These are phyloP conservation scores for Ceratocystis papillata DNA, from an alignment of 2,329 filamentous ascomycete species.

Conservation along the genomic window DNA sequence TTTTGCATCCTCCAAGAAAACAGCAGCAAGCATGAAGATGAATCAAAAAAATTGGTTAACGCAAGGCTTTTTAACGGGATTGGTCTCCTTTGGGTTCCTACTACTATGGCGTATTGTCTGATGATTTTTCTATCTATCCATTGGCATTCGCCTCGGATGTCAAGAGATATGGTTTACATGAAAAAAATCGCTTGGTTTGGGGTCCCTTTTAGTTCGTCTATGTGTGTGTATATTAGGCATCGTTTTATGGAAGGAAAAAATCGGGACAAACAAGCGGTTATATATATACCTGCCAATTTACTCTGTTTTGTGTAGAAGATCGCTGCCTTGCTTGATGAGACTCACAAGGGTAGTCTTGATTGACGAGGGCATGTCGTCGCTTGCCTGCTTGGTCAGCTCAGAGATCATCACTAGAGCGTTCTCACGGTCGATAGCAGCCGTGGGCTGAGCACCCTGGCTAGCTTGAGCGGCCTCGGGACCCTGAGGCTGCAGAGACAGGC, in stretches of 20 bases:
- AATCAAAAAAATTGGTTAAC: constrained; percentile 24
- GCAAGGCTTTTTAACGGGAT: constrained; percentile 30
- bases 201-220: background rate
- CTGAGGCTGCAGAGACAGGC: constrained; percentile 27
- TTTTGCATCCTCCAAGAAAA: constrained; percentile 29
- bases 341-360: constrained; percentile 37
- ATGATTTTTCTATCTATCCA: constrained; percentile 23
- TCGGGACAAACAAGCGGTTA: background rate
- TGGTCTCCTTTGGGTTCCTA: constrained; percentile 34
- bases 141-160: constrained; percentile 8
- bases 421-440: constrained; percentile 39
- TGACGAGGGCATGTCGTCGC: constrained; percentile 34
- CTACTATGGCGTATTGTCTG: constrained; percentile 24
- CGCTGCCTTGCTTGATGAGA: constrained; percentile 42
- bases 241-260: background rate
- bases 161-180: constrained; percentile 13
- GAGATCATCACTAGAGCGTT: constrained; percentile 50
- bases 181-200: background rate
- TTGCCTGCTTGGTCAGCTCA: constrained; percentile 41
- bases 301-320: constrained; percentile 33
- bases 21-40: constrained; percentile 19
- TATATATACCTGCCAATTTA: background rate
- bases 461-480: constrained; percentile 19
- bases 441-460: constrained; percentile 1
- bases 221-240: constrained; percentile 1